Base-by-base conservation (phyloP, 257 asterid species). In the Leptodermis oblonga region DNA sequence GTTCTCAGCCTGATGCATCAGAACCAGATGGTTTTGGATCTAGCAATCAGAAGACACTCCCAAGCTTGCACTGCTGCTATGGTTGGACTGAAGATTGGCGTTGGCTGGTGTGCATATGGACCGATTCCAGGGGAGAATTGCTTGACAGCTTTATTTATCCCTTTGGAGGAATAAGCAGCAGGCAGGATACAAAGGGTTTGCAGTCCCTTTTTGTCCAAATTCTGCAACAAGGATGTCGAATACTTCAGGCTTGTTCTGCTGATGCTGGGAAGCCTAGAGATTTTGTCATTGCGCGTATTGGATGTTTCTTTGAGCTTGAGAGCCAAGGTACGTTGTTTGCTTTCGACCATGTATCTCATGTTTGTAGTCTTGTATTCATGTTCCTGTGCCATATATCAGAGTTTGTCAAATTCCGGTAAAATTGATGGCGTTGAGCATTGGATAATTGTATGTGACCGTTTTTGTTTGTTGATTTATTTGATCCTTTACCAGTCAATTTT, bases 31-130 rank as follows among this genome's bases (percentile, higher is more conserved):
- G 89, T 63, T 81, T 83, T 77, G 87, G 88, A 42, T 76, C 94
- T 73, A 86, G 90, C 69, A 84, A 83, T 80, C 96, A 81, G 63
- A 91, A 86, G 85, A 64, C 87, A 69, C 84, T 86, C 65, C 95
- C 98, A 28, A 88, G 94, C 76, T 81, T 94, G 78, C 99, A 94
- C 80, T 94, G 99, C 80, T 91, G 99, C 83, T 94, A 94, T 82
- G 99, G 97, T 55, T 94, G 99, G 99, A 91, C 97, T 62, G 99
- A 94, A 77, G 99, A 94, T 86, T 94, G 99, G 99, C 97, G 97
- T 48, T 94, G 99, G 97, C 79, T 94, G 89, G 95, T 91, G 62
- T 89, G 92, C 83, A 75, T 94, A 71, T 94, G 99, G 99, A 94
- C 99, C 34, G 99, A 94, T 74, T 86, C 99, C 14, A 86, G 99